These are phyloP conservation scores for Uncinocarpus reesii DNA, from an alignment of 2,329 filamentous ascomycete genomes.

Conservation along the genomic window DNA sequence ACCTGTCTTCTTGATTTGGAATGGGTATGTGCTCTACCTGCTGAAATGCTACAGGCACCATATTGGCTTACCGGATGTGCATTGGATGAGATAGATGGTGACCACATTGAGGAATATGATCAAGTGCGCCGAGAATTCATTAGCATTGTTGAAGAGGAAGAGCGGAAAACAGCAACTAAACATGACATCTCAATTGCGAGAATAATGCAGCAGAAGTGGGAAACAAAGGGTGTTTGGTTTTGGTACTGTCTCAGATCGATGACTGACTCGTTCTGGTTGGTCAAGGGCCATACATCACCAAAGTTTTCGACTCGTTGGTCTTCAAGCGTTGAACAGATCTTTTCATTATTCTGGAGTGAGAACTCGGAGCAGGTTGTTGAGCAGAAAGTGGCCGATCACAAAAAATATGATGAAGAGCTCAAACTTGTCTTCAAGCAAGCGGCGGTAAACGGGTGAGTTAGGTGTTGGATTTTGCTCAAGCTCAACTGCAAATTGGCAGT, in stretches of 20 bases:
- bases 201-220: constrained; percentile 14
- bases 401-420: neutral
- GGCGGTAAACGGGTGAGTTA: neutral
- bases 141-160: constrained; percentile 18
- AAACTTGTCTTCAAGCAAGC: neutral
- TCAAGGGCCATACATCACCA: constrained; percentile 5
- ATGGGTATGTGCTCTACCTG: constrained; percentile 25
- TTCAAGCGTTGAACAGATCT: neutral
- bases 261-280: neutral
- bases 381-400: neutral
- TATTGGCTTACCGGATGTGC: constrained; percentile 21
- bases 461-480: too few species aligned
- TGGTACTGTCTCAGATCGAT: constrained; percentile 1
- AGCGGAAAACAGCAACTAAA: constrained; percentile 3
- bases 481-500: too few species aligned
- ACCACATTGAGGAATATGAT: constrained; percentile 15
- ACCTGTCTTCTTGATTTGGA: constrained; percentile 28
- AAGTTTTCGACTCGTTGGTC: neutral
- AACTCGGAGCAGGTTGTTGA: neutral
- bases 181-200: neutral
- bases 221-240: constrained; percentile 10
- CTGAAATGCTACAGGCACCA: constrained; percentile 24
- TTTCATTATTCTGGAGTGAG: neutral
- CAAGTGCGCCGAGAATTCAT: constrained; percentile 17
- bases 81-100: constrained; percentile 8